These are phyloP conservation scores for Gossypium sturtianum DNA, from an alignment of 345 rosid genomes.

Conservation along the genomic window DNA sequence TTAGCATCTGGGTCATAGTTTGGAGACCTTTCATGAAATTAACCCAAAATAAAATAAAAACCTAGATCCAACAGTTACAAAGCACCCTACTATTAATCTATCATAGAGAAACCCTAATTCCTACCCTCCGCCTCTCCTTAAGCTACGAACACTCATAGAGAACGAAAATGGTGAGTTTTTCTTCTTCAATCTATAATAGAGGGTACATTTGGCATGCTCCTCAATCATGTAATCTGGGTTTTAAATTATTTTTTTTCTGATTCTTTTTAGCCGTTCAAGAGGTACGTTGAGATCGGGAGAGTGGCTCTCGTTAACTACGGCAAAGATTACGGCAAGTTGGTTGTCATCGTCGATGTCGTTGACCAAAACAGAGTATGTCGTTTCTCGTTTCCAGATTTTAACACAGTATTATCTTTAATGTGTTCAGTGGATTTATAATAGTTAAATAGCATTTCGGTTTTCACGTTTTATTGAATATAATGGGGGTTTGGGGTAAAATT, in stretches of 20 bases:
- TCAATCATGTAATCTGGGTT: background rate
- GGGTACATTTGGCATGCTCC: background rate
- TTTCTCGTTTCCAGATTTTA: background rate
- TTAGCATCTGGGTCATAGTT: too few relatives aligned
- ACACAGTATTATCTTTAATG: background rate
- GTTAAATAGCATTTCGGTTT: background rate
- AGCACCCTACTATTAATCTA: background rate
- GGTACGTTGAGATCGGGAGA: slow-evolving; percentile 87
- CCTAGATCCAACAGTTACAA: slow-evolving; percentile 21
- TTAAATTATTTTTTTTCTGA: background rate
- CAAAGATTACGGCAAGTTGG: slow-evolving; percentile 74
- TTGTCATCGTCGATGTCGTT: slow-evolving; percentile 80
- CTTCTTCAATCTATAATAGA: background rate
- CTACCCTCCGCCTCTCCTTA: background rate
- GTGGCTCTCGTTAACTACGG: slow-evolving; percentile 93
- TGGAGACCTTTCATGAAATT: too few relatives aligned
- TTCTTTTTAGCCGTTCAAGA: slow-evolving; percentile 61
- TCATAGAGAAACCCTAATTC: slow-evolving; percentile 26
- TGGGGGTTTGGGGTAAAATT: background rate
- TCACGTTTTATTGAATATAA: background rate
- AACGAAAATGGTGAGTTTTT: slow-evolving; percentile 31
- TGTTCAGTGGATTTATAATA: background rate
- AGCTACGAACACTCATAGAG: background rate
- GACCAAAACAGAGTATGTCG: slow-evolving; percentile 72
- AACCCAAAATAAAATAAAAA: background rate